A percentile compares a stretch with the other conserved stretches of the same genome.
Conservation (phyloP, 2,329 filamentous ascomycete genomes). For the Endothia cerciana region DNA sequence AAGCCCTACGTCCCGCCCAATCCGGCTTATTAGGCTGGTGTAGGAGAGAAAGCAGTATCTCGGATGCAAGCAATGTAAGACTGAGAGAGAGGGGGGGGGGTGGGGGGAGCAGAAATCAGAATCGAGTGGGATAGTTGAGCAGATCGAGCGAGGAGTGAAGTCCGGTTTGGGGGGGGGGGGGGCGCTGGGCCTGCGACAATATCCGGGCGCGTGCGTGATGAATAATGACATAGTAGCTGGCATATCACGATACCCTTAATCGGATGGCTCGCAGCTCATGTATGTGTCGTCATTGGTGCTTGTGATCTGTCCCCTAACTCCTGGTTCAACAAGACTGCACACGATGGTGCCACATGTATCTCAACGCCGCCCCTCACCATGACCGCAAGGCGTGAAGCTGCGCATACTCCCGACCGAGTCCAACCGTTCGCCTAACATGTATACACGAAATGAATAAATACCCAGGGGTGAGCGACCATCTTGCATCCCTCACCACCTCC, state of each 20-base stretch:
- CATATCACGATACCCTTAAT: neutral
- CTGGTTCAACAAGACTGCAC: neutral
- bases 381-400: neutral
- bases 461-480: too few relatives aligned
- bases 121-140: neutral
- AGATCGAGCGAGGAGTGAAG: neutral
- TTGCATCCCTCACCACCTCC: conserved; percentile 42
- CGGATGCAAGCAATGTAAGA: neutral
- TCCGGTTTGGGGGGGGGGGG: neutral
- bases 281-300: neutral
- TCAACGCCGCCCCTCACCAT: neutral
- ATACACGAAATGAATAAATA: neutral
- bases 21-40: conserved; percentile 23
- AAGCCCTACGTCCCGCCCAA: conserved; percentile 61
- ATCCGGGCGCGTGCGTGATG: neutral
- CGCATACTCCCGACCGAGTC: neutral
- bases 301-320: neutral
- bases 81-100: too few relatives aligned
- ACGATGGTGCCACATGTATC: neutral
- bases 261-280: neutral
- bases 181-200: neutral
- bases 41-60: neutral
- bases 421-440: neutral
- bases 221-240: conserved; percentile 5
- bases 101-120: neutral